Evolutionary conservation across 208 protist genomes (phyloP), one percentile per base, ranked within the genome.

Genomic region (Crithidia thermophila): DNA sequence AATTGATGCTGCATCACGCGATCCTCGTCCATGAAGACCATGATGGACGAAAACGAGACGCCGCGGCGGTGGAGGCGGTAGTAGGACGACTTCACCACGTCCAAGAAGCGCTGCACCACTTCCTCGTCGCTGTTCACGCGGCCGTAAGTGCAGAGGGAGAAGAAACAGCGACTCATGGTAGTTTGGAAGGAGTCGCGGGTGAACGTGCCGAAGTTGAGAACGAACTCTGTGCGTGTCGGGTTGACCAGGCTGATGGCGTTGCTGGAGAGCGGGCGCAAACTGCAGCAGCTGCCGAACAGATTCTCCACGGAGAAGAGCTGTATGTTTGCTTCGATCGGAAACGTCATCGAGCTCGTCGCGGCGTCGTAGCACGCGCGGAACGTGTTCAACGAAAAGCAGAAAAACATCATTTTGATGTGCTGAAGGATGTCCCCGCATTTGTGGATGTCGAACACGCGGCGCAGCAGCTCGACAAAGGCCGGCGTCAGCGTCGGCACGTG

Each of bases 401-500:
- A 91, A 49, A 66, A 75, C 6, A 96, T 59, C 13, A 67, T 40
- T 18, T 79, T 37, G 14, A 73, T 62, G 31, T 83, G 52, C 10
- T 70, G 39, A 28, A 69, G 63, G 37, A 93, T 71, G 13, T 93
- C 73, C 0, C 57, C 62, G 37, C 84, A 91, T 13, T 71, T 89
- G 10, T 64, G 75, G 13, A 96, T 81, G 37, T 70, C 78, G 55
- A 90, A 93, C 0, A 81, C 78, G 6, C 76, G 64, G 3, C 69
- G 72, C 45, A 96, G 72, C 31, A 94, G 50, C 20, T 70, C 13
- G 16, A 67, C 79, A 55, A 93, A 88, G 7, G 87, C 71, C 9
- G 78, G 64, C 3, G 74, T 81, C 18, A 96, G 45, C 23, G 72
- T 52, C 1, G 91, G 86, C n/a, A 96, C 50, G 25, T 80, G 77